Evolutionary conservation across 108 stramenopile genomes (phyloP).

Genomic region (Seminavis robusta): DNA sequence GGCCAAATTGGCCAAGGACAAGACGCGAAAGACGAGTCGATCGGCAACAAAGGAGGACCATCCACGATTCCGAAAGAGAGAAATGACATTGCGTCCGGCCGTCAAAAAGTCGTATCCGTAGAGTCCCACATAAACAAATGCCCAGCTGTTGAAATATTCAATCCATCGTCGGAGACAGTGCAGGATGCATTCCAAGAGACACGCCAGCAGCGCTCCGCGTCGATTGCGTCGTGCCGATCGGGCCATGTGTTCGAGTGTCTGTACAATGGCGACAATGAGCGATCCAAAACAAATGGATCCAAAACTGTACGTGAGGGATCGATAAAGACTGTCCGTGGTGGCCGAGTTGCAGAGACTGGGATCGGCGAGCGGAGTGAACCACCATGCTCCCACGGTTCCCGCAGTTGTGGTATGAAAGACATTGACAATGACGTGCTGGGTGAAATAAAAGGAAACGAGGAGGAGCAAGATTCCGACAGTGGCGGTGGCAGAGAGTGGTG

Average conservation of each 20-base stretch:
- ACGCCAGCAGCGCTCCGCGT: slow-evolving; percentile 35
- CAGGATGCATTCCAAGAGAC: slow-evolving; percentile 68
- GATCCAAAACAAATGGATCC: slow-evolving; percentile 79
- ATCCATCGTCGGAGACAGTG: slow-evolving; percentile 44
- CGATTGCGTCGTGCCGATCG: slow-evolving; percentile 22
- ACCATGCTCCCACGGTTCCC: slow-evolving; percentile 87
- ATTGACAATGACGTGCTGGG: slow-evolving; percentile 74
- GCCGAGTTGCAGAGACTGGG: slow-evolving; percentile 40
- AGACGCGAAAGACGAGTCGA: slow-evolving; percentile 46
- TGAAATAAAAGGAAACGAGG: slow-evolving; percentile 73
- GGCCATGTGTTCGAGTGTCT: slow-evolving; percentile 40
- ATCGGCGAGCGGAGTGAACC: slow-evolving; percentile 63
- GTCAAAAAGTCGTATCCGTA: slow-evolving; percentile 73
- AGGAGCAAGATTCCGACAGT: slow-evolving; percentile 38
- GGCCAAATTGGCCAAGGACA: slow-evolving; percentile 46
- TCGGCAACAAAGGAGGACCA: slow-evolving; percentile 75
- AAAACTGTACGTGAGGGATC: slow-evolving; percentile 61
- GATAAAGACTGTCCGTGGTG: slow-evolving; percentile 42
- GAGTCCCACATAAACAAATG: slow-evolving; percentile 79
- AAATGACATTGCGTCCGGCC: slow-evolving; percentile 63
- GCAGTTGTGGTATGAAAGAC: slow-evolving; percentile 75
- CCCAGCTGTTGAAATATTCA: slow-evolving; percentile 80
- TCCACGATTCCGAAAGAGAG: slow-evolving; percentile 63
- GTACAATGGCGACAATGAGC: slow-evolving; percentile 64
- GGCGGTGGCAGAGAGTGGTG: slow-evolving; percentile 9